These are phyloP conservation scores for Metschnikowia proteae DNA, from an alignment of 805 yeast species.

Conservation along the genomic window DNA sequence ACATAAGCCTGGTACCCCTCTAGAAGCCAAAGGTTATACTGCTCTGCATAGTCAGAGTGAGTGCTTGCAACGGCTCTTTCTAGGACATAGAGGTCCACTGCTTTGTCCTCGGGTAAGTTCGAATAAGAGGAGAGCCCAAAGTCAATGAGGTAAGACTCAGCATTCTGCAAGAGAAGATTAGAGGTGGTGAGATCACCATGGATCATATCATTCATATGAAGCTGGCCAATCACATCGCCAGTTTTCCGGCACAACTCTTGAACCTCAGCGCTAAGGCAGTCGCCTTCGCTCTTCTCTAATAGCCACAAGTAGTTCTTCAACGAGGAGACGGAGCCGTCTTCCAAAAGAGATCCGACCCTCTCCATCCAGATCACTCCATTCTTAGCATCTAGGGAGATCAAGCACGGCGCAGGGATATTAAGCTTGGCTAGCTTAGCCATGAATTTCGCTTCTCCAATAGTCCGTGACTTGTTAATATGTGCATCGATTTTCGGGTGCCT, in stretches of 20 bases:
- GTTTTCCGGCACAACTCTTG: slow-evolving; percentile 47
- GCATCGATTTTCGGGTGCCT: slow-evolving; percentile 81
- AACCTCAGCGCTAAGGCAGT: slow-evolving; percentile 35
- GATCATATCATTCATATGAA: slow-evolving; percentile 74
- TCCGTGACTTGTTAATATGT: slow-evolving; percentile 71
- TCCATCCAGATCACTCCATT: slow-evolving; percentile 92
- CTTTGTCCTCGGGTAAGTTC: slow-evolving; percentile 80
- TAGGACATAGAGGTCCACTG: slow-evolving; percentile 92
- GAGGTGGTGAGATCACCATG: slow-evolving; percentile 96
- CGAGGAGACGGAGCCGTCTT: slow-evolving; percentile 53
- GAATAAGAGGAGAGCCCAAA: slow-evolving; percentile 86
- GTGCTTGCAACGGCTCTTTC: slow-evolving; percentile 91
- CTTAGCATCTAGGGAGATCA: slow-evolving; percentile 71
- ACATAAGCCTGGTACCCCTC: slow-evolving; percentile 53
- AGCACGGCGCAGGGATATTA: slow-evolving; percentile 65
- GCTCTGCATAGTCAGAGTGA: slow-evolving; percentile 68
- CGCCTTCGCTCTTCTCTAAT: slow-evolving; percentile 33
- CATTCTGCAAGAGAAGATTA: slow-evolving; percentile 57
- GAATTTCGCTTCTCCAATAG: slow-evolving; percentile 79
- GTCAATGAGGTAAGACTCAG: slow-evolving; percentile 68
- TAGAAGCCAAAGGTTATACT: slow-evolving; percentile 66
- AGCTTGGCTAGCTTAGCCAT: slow-evolving; percentile 52
- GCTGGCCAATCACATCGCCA: slow-evolving; percentile 62
- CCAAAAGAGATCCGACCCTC: slow-evolving; percentile 54
- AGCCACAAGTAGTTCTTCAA: slow-evolving; percentile 74